Conservation (phyloP, 2,329 filamentous ascomycete genomes). For the Cordyceps fumosorosea region DNA sequence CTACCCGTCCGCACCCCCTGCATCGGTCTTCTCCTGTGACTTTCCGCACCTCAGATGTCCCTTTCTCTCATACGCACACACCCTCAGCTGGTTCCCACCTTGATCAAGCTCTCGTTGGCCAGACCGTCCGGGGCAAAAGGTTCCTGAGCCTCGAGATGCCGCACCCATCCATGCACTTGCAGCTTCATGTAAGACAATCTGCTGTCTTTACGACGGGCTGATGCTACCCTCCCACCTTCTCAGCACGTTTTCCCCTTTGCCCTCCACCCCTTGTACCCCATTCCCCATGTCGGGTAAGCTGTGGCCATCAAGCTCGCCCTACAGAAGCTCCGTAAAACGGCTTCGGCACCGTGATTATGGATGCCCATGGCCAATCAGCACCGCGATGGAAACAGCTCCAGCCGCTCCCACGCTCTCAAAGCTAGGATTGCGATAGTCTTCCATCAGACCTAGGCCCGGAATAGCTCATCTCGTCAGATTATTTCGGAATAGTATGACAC, state of each 20-base stretch:
- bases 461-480: constrained; percentile 10
- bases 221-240: constrained; percentile 6
- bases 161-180: background rate
- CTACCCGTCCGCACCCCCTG: background rate
- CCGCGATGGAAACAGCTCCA: background rate
- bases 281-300: constrained; percentile 11
- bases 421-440: constrained; percentile 1
- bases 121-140: background rate
- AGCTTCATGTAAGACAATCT: constrained; percentile 12
- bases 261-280: background rate
- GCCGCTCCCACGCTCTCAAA: background rate
- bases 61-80: background rate
- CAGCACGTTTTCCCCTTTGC: constrained; percentile 3
- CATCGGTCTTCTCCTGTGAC: background rate
- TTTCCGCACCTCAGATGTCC: background rate
- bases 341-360: constrained; percentile 10
- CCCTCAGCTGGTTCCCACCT: background rate
- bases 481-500: constrained; percentile 9
- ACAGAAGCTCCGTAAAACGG: constrained; percentile 2
- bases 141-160: background rate
- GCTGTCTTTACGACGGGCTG: constrained; percentile 2
- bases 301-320: constrained; percentile 5
- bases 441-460: constrained; percentile 12
- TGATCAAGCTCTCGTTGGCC: background rate
- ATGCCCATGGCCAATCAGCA: background rate